Percentiles rank a stretch among this genome's conserved stretches.
These are phyloP conservation scores for Tetrapisispora pingtungensis DNA, from an alignment of 805 yeast species.

Conservation along the genomic window DNA sequence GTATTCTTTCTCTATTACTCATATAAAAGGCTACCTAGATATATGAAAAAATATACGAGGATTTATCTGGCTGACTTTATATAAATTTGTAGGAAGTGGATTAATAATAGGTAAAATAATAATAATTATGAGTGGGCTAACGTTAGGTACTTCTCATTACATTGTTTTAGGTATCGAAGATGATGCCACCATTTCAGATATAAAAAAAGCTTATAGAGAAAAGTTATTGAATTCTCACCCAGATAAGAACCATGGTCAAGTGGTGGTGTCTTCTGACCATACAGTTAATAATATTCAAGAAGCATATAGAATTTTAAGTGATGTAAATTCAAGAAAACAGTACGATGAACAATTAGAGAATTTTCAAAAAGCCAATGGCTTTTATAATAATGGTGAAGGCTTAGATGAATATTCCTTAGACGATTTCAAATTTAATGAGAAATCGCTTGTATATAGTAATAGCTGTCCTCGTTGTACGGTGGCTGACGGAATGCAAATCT, in stretches of 20 bases:
- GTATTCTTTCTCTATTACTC: not conserved
- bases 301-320: slow-evolving; percentile 54
- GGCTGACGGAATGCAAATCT: slow-evolving; percentile 43
- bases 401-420: slow-evolving; percentile 58
- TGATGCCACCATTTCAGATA: slow-evolving; percentile 30
- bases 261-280: too few relatives aligned
- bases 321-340: slow-evolving; percentile 30
- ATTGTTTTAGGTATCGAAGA: slow-evolving; percentile 45
- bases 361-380: slow-evolving; percentile 26
- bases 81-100: too few relatives aligned
- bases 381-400: slow-evolving; percentile 47
- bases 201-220: slow-evolving; percentile 55
- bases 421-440: slow-evolving; percentile 42
- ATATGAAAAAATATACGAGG: too few relatives aligned
- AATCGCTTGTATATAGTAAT: slow-evolving; percentile 29
- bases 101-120: not conserved
- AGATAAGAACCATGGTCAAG: slow-evolving; percentile 42
- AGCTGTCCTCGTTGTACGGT: slow-evolving; percentile 62
- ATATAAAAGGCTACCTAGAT: too few relatives aligned
- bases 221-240: slow-evolving; percentile 65
- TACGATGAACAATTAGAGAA: slow-evolving; percentile 43
- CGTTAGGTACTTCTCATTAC: slow-evolving; percentile 33
- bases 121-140: not conserved
- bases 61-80: too few relatives aligned
- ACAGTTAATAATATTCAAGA: slow-evolving; percentile 33